phyloP scores from a whole-genome alignment of 768 basidiomycete genomes.

The Amanita exitialis region DNA sequence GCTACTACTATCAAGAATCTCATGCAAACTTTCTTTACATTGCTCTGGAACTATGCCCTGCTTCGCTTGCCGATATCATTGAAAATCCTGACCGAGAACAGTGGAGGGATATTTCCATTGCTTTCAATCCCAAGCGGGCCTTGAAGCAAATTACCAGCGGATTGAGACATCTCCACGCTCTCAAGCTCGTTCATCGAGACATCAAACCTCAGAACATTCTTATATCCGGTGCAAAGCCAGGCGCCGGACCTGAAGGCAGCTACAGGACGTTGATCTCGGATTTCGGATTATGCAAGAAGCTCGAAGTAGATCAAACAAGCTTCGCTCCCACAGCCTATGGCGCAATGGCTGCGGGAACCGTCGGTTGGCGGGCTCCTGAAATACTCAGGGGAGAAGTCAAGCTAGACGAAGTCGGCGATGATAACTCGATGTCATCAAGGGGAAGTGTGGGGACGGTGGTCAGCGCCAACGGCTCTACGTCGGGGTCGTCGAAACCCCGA shows the following conservation, averaged over 20 bases:
- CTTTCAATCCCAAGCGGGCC: slow-evolving; percentile 83
- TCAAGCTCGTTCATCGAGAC: slow-evolving; percentile 96
- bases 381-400: slow-evolving; percentile 91
- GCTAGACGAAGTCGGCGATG: slow-evolving; percentile 68
- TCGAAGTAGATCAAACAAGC: slow-evolving; percentile 93
- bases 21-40: slow-evolving; percentile 95
- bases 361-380: slow-evolving; percentile 97
- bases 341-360: slow-evolving; percentile 82
- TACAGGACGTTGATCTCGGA: slow-evolving; percentile 90
- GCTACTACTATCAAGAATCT: slow-evolving; percentile 95
- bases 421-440: slow-evolving; percentile 55
- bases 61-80: slow-evolving; percentile 79
- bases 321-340: slow-evolving; percentile 91
- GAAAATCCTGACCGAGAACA: slow-evolving; percentile 63
- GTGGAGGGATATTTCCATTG: slow-evolving; percentile 65
- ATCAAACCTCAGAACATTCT: slow-evolving; percentile 99
- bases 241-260: slow-evolving; percentile 25
- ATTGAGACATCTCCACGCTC: slow-evolving; percentile 79
- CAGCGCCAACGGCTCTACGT: slow-evolving; percentile 19
- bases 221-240: slow-evolving; percentile 59
- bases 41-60: slow-evolving; percentile 90
- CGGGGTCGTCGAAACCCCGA: slow-evolving; percentile 26
- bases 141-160: slow-evolving; percentile 82
- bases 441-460: slow-evolving; percentile 50
- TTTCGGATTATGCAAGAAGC: slow-evolving; percentile 93